Percentiles rank a stretch among this genome's conserved stretches.
Evolutionary conservation across 345 rosid genomes (phyloP).

Genomic region (Geranium brycei): DNA sequence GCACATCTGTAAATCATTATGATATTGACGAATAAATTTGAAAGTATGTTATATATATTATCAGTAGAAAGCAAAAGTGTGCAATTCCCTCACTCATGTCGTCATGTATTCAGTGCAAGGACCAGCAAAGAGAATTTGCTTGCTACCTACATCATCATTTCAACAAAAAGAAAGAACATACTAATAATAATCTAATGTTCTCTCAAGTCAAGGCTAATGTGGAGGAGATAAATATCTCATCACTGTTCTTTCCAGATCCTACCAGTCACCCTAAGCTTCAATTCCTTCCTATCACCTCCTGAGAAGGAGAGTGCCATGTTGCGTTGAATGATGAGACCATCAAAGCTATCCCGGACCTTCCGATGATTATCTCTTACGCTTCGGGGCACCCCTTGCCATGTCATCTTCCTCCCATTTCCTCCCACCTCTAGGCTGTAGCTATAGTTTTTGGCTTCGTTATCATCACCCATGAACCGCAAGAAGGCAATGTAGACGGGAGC

Average conservation of each 20-base stretch:
- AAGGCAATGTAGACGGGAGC: conserved; percentile 73
- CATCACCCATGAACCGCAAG: conserved; percentile 74
- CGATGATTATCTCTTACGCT: conserved; percentile 68
- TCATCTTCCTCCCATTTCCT: conserved; percentile 65
- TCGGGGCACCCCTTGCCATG: conserved; percentile 72
- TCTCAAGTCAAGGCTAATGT: neutral
- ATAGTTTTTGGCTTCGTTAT: conserved; percentile 60
- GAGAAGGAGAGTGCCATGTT: conserved; percentile 82
- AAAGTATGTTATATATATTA: too few species aligned
- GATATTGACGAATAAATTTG: too few species aligned
- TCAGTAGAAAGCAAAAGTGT: neutral
- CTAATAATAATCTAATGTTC: conserved; percentile 1
- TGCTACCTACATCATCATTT: neutral
- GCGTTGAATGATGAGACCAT: conserved; percentile 68
- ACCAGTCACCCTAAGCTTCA: conserved; percentile 74
- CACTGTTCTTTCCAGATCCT: conserved; percentile 79
- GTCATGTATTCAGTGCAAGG: neutral
- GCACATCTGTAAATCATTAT: too few species aligned
- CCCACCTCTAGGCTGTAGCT: conserved; percentile 82
- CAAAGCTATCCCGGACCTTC: conserved; percentile 72
- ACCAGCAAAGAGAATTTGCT: neutral
- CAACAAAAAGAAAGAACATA: too few species aligned
- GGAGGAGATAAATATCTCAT: neutral
- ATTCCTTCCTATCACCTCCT: conserved; percentile 63
- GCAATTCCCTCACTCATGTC: neutral